phyloP scores from a whole-genome alignment of 495 filamentous ascomycete species.

The Margaritispora aquatica region DNA sequence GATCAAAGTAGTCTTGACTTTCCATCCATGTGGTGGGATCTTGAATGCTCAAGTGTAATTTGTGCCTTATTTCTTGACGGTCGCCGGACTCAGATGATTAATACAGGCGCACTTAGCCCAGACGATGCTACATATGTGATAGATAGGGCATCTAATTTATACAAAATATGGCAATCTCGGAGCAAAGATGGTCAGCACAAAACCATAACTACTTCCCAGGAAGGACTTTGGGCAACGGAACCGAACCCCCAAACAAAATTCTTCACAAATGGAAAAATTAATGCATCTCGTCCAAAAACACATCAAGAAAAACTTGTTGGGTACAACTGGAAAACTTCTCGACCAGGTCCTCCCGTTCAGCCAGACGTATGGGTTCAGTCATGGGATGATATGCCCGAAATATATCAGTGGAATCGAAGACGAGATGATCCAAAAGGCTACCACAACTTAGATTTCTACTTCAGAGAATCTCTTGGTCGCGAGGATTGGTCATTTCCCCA shows the following conservation, averaged over 20 bases:
- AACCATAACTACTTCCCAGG: too few species aligned
- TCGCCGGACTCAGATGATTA: not conserved
- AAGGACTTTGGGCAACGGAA: too few species aligned
- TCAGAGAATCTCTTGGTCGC: not conserved
- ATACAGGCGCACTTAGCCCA: too few species aligned
- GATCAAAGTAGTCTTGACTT: constrained; percentile 7
- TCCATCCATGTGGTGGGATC: constrained; percentile 14
- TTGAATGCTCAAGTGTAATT: constrained; percentile 7
- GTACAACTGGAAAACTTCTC: constrained; percentile 1
- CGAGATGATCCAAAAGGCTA: not conserved
- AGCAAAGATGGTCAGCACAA: too few species aligned
- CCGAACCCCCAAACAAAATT: not conserved
- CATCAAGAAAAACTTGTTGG: not conserved
- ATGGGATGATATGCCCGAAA: not conserved
- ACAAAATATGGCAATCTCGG: too few species aligned
- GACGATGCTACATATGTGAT: too few species aligned
- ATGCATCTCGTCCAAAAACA: not conserved
- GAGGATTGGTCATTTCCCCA: not conserved
- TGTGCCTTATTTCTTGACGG: constrained; percentile 9
- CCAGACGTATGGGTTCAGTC: constrained; percentile 1
- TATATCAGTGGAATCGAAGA: not conserved
- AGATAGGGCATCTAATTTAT: too few species aligned
- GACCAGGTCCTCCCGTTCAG: not conserved
- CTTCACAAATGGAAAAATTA: not conserved
- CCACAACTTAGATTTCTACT: not conserved